Conservation (phyloP, 176 grass and related monocot genomes). For the Dactylis glomerata region DNA sequence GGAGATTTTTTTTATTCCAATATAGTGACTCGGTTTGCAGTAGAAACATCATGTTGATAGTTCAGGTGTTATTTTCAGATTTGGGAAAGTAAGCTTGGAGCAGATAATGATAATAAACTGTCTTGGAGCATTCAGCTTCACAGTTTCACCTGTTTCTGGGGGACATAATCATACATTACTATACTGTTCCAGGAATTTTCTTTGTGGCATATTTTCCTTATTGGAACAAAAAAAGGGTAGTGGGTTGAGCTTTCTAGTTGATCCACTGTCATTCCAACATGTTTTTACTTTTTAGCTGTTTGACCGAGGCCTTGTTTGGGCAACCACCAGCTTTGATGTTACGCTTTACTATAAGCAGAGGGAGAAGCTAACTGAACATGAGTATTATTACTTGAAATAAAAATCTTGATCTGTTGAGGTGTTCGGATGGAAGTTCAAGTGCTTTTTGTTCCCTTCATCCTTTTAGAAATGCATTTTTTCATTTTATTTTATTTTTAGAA, state of each 20-base stretch:
- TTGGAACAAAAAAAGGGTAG: not conserved
- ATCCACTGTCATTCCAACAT: not conserved
- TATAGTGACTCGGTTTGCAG: not conserved
- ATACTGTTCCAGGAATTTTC: not conserved
- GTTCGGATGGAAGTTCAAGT: not conserved
- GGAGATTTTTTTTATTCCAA: not conserved
- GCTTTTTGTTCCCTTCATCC: conserved; percentile 8
- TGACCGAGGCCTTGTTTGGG: not conserved
- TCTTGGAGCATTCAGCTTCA: not conserved
- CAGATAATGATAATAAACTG: not conserved
- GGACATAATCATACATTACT: too few relatives aligned
- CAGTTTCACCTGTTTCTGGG: too few relatives aligned
- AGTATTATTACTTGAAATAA: not conserved
- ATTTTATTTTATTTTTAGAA: not conserved
- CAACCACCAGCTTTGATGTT: not conserved
- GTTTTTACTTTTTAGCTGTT: conserved; percentile 18
- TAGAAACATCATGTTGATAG: conserved; percentile 10
- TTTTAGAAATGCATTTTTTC: not conserved
- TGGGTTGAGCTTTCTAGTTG: conserved; percentile 27
- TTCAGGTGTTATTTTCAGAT: conserved; percentile 28
- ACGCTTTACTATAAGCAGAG: not conserved
- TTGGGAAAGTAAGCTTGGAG: not conserved
- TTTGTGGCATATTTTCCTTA: not conserved
- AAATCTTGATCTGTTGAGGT: not conserved
- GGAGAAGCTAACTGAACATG: conserved; percentile 11